phyloP scores from a whole-genome alignment of 805 yeast species.

The Wickerhamomyces canadensis region DNA sequence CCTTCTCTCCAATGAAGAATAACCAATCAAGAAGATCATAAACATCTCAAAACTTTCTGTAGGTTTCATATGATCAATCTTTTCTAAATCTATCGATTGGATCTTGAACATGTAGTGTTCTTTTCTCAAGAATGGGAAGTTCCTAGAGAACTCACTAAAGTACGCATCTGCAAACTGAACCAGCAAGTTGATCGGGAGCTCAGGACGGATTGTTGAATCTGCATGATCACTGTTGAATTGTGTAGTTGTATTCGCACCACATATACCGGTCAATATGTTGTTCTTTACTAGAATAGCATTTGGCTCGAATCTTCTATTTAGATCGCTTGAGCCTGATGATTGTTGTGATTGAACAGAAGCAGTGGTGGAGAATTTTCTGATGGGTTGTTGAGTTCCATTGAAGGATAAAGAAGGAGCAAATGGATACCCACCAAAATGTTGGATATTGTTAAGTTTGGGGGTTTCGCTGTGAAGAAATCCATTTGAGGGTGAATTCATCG shows the following conservation, averaged over 20 bases:
- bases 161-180: conserved; percentile 7
- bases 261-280: no score
- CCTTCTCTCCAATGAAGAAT: conserved; percentile 41
- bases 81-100: conserved; percentile 26
- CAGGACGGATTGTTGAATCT: neutral
- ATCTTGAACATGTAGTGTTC: conserved; percentile 29
- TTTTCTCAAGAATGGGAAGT: conserved; percentile 9
- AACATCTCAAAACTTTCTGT: conserved; percentile 38
- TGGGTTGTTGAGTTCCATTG: no score
- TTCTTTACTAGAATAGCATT: no score
- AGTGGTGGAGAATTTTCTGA: no score
- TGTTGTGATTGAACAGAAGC: no score
- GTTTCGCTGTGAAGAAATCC: neutral
- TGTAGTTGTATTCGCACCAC: no score
- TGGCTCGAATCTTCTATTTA: no score
- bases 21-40: conserved; percentile 51
- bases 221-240: no score
- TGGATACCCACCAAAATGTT: no score
- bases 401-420: no score
- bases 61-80: conserved; percentile 22
- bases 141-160: conserved; percentile 4
- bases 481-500: neutral
- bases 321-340: no score
- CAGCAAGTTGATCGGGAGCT: conserved; percentile 2
- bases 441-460: no score